Percentiles rank a stretch among this genome's conserved stretches.
Evolutionary conservation across 257 asterid genomes (phyloP).

Genomic region (Solanum chmielewskii): DNA sequence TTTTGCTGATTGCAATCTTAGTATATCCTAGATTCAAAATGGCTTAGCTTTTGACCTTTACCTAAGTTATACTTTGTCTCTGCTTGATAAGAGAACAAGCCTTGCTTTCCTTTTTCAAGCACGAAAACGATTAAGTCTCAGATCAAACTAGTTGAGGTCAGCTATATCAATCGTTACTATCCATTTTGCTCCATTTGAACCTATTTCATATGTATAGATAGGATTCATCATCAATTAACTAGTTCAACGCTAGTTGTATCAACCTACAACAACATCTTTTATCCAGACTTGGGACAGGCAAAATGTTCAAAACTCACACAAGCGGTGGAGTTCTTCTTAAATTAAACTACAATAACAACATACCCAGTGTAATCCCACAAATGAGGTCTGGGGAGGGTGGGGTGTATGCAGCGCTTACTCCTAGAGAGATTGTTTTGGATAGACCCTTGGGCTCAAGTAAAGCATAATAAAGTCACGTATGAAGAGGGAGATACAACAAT

Average conservation of each 20-base stretch:
- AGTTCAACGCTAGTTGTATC: background rate
- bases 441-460: background rate
- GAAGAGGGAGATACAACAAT: background rate
- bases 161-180: background rate
- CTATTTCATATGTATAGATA: background rate
- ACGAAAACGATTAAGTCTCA: background rate
- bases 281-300: background rate
- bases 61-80: background rate
- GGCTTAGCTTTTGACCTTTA: background rate
- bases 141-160: background rate
- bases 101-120: background rate
- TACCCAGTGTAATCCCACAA: background rate
- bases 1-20: background rate
- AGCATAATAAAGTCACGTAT: background rate
- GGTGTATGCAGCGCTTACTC: background rate
- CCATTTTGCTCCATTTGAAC: background rate
- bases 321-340: background rate
- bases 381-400: background rate
- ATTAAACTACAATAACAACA: background rate
- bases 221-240: background rate
- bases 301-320: background rate
- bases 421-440: no score
- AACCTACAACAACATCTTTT: background rate
- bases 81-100: background rate
- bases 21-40: background rate